Base-by-base conservation (phyloP, 768 basidiomycete genomes). In the Nidula microcarpa region DNA sequence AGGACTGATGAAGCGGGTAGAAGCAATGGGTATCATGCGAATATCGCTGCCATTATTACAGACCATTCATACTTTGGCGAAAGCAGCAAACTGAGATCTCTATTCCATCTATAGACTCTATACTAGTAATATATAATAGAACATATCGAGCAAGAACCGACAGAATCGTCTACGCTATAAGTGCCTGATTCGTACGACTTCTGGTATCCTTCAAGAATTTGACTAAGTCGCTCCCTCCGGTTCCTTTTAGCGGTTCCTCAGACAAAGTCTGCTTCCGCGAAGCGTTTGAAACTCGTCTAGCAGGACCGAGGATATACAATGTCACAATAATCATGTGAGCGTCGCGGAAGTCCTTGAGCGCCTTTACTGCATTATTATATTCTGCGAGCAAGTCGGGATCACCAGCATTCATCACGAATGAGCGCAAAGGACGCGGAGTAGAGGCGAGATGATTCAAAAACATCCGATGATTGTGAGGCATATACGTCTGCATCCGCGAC, bases 201-300 rank as follows among this genome's bases (percentile, higher is more conserved):
- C 91, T 77, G 8, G 87, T 84, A 23, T 80, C 80, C 66, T 87
- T 93, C 60, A 94, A 66, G 62, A 94, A 95, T 45, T 77, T 82
- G 16, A 87, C 82, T 47, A 95, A 63, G 43, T 87, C 80, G 0
- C 91, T 92, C 1, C 92, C 92, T 1, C 92, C 92, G 0, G 92
- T 94, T 0, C 92, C 92, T 57, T 79, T 84, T 55, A 86, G 50
- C 3, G 68, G 60, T 2, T 55, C 64, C 30, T 55, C 8, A 33
- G 14, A 39, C 14, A 41, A 13, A 18, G 33, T 17, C 7, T 47
- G 5, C 50, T 53, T 55, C 32, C 32, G 66, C 48, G 55, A 63
- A 53, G 51, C 66, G 57, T 17, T 65, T 56, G 60, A 58, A 17
- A 66, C 71, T 49, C 69, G 62, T 57, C 75, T 68, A 7, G 91